phyloP scores from a whole-genome alignment of 352 stramenopile species.

The Halophytophthora polymorphica region DNA sequence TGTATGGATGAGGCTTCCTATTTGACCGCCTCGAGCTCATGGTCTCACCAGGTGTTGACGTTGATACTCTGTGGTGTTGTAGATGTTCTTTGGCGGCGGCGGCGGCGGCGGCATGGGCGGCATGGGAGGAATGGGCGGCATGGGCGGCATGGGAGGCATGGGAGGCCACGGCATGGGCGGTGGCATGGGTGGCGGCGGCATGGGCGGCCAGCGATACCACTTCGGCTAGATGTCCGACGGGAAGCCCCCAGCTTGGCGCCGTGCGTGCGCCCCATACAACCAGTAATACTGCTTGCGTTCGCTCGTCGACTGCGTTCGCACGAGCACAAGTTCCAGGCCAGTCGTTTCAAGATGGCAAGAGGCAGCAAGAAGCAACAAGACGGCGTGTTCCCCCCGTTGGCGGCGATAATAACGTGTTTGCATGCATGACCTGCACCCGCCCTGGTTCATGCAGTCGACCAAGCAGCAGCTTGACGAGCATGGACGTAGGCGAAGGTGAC shows the following conservation, averaged over 20 bases:
- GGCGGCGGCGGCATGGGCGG: conserved; percentile 49
- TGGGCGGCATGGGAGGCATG: conserved; percentile 40
- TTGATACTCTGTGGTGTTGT: conserved; percentile 11
- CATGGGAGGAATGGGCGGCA: conserved; percentile 49
- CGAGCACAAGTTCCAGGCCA: conserved; percentile 15
- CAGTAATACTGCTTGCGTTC: conserved; percentile 21
- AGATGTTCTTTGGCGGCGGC: conserved; percentile 82
- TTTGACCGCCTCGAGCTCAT: conserved; percentile 1
- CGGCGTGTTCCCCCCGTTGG: conserved; percentile 13
- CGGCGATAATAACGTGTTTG: conserved; percentile 33
- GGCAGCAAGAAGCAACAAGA: conserved; percentile 10
- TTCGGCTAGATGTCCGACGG: conserved; percentile 72
- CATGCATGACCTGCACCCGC: conserved; percentile 13
- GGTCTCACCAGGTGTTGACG: not conserved
- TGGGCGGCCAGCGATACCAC: conserved; percentile 74
- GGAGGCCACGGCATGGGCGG: conserved; percentile 30
- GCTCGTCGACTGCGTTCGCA: conserved; percentile 1
- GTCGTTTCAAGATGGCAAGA: too few relatives aligned
- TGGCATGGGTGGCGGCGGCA: conserved; percentile 17
- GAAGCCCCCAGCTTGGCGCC: conserved; percentile 11
- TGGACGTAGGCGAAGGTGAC: too few relatives aligned
- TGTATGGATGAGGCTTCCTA: not conserved
- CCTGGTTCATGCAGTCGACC: conserved; percentile 11
- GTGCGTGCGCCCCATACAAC: conserved; percentile 16
- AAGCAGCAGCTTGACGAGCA: too few relatives aligned